These are phyloP conservation scores for Madurella mycetomatis DNA, from an alignment of 2,329 filamentous ascomycete species.

Conservation along the genomic window DNA sequence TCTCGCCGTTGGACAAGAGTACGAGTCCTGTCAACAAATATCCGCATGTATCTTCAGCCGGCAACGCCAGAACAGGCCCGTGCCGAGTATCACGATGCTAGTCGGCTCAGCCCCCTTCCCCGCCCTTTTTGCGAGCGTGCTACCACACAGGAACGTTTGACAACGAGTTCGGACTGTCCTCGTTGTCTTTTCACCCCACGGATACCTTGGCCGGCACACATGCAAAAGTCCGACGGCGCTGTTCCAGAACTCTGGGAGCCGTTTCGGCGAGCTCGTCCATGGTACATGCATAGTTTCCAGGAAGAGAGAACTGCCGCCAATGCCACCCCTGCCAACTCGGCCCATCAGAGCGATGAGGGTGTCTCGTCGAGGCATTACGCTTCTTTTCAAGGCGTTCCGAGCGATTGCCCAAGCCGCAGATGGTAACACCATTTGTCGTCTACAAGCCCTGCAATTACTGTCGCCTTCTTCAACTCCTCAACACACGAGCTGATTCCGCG, in stretches of 20 bases:
- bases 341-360: not conserved
- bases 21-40: slow-evolving; percentile 8
- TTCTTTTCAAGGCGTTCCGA: slow-evolving; percentile 1
- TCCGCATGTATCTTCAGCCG: slow-evolving; percentile 1
- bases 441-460: not conserved
- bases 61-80: not conserved
- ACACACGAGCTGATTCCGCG: not conserved
- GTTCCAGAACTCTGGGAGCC: slow-evolving; percentile 8
- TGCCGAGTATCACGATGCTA: slow-evolving; percentile 5
- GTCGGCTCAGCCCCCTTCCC: not conserved
- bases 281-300: not conserved
- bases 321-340: not conserved
- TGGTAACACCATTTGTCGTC: too few species aligned
- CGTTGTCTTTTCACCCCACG: not conserved
- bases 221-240: slow-evolving; percentile 5
- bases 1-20: slow-evolving; percentile 12
- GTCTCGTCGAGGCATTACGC: not conserved
- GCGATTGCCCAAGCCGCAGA: not conserved
- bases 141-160: slow-evolving; percentile 4
- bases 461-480: not conserved
- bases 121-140: not conserved
- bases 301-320: not conserved
- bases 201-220: not conserved
- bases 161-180: not conserved
- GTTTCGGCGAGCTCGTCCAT: slow-evolving; percentile 2